phyloP scores from a whole-genome alignment of 164 flowering plant genomes.

The Buxus sempervirens region DNA sequence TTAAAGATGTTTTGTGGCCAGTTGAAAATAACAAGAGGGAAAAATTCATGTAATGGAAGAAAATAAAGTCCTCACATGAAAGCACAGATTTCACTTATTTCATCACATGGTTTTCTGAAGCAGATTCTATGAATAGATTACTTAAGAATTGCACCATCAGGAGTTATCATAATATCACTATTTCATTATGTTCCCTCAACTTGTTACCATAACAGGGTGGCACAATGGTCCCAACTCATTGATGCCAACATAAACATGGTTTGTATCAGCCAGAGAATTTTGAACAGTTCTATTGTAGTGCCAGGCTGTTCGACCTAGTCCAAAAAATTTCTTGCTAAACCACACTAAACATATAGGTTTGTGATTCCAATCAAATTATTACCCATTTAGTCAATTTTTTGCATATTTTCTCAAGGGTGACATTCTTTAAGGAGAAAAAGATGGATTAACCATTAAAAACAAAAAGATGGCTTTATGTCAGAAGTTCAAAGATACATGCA shows the following conservation, averaged over 20 bases:
- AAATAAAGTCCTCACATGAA: not conserved
- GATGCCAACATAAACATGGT: not conserved
- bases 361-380: too few relatives aligned
- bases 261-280: not conserved
- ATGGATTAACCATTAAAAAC: too few relatives aligned
- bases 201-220: not conserved
- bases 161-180: not conserved
- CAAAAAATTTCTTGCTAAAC: not conserved
- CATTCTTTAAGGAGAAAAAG: too few relatives aligned
- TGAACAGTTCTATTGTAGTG: not conserved
- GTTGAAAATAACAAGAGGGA: not conserved
- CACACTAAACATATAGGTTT: not conserved
- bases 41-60: not conserved
- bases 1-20: not conserved
- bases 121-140: not conserved
- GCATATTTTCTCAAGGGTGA: too few relatives aligned
- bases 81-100: not conserved
- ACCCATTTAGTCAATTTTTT: too few relatives aligned
- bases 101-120: not conserved
- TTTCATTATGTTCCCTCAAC: not conserved
- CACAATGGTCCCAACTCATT: not conserved
- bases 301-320: not conserved
- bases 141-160: not conserved
- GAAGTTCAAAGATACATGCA: too few relatives aligned
- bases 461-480: too few relatives aligned